These are phyloP conservation scores for Termitomyces sp. DNA, from an alignment of 768 basidiomycete species.

Conservation along the genomic window DNA sequence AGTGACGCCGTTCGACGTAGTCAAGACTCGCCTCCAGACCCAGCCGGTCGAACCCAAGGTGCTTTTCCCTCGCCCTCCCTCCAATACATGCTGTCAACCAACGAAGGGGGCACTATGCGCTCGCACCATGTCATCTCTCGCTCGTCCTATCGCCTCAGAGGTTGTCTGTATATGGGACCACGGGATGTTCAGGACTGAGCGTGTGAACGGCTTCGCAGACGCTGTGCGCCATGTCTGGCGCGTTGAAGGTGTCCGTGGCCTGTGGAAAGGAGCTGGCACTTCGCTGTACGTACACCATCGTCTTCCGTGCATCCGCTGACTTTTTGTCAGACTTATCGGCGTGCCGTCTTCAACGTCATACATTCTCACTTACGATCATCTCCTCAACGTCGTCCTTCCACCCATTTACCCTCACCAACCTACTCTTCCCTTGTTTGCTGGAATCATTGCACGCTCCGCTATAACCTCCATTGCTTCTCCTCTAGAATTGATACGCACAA, in stretches of 20 bases:
- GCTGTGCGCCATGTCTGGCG: slow-evolving; percentile 75
- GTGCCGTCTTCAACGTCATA: slow-evolving; percentile 91
- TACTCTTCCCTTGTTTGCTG: slow-evolving; percentile 71
- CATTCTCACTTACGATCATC: slow-evolving; percentile 93
- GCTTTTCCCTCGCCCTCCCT: slow-evolving; percentile 48
- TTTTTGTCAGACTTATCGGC: slow-evolving; percentile 65
- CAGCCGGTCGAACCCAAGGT: slow-evolving; percentile 55
- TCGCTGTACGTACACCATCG: slow-evolving; percentile 56
- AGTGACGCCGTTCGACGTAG: slow-evolving; percentile 99
- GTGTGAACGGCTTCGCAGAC: slow-evolving; percentile 82
- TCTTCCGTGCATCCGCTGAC: not conserved
- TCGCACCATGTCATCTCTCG: slow-evolving; percentile 73
- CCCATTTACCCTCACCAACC: slow-evolving; percentile 47
- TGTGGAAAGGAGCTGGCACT: slow-evolving; percentile 96
- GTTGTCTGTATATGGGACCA: slow-evolving; percentile 79
- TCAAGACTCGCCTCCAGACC: slow-evolving; percentile 95
- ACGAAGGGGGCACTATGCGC: slow-evolving; percentile 47
- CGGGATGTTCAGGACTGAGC: slow-evolving; percentile 63
- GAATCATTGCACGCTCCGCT: slow-evolving; percentile 74
- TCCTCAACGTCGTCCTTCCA: slow-evolving; percentile 60
- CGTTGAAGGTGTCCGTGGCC: slow-evolving; percentile 75
- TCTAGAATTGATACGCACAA: slow-evolving; percentile 89
- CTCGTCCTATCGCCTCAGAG: slow-evolving; percentile 48
- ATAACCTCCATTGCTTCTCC: slow-evolving; percentile 82
- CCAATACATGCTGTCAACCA: slow-evolving; percentile 69